Conservation (phyloP, 1,284 basidiomycete species). For the Rhodotorula glutinis region DNA sequence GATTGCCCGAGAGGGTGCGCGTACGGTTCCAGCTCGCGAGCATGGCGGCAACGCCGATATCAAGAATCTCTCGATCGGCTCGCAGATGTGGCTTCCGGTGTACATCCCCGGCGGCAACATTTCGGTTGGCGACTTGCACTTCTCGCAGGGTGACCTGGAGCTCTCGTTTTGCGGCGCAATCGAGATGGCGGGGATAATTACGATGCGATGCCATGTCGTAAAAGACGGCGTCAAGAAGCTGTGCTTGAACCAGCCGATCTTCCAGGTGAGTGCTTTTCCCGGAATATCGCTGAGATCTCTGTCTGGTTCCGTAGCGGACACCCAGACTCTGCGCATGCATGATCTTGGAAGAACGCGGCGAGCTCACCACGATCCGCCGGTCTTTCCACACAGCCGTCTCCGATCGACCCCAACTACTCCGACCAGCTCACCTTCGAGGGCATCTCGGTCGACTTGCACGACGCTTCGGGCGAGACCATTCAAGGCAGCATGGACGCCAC, state of each 20-base stretch:
- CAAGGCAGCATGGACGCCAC: slow-evolving; percentile 75
- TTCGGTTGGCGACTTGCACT: slow-evolving; percentile 74
- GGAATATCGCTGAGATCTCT: slow-evolving; percentile 19
- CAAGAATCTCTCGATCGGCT: slow-evolving; percentile 62
- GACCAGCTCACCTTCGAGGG: slow-evolving; percentile 69
- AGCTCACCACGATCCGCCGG: too few relatives aligned
- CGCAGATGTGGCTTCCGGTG: slow-evolving; percentile 58
- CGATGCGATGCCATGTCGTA: slow-evolving; percentile 68
- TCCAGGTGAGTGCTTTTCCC: slow-evolving; percentile 54
- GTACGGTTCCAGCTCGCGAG: slow-evolving; percentile 59
- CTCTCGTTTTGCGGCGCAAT: slow-evolving; percentile 58
- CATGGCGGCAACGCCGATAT: slow-evolving; percentile 66
- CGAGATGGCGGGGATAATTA: slow-evolving; percentile 72
- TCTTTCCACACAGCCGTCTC: slow-evolving; percentile 55
- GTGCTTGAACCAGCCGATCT: slow-evolving; percentile 70
- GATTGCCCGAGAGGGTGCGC: slow-evolving; percentile 65
- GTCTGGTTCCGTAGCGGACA: too few relatives aligned
- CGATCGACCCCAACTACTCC: slow-evolving; percentile 69
- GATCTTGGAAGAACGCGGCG: too few relatives aligned
- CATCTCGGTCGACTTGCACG: slow-evolving; percentile 62
- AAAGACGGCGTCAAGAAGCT: slow-evolving; percentile 72
- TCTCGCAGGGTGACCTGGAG: slow-evolving; percentile 71
- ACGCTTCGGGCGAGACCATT: slow-evolving; percentile 56
- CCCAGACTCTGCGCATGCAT: too few relatives aligned
- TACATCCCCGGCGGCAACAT: slow-evolving; percentile 71